These are phyloP conservation scores for Phytophthora aleatoria DNA, from an alignment of 352 stramenopile genomes.

Conservation along the genomic window DNA sequence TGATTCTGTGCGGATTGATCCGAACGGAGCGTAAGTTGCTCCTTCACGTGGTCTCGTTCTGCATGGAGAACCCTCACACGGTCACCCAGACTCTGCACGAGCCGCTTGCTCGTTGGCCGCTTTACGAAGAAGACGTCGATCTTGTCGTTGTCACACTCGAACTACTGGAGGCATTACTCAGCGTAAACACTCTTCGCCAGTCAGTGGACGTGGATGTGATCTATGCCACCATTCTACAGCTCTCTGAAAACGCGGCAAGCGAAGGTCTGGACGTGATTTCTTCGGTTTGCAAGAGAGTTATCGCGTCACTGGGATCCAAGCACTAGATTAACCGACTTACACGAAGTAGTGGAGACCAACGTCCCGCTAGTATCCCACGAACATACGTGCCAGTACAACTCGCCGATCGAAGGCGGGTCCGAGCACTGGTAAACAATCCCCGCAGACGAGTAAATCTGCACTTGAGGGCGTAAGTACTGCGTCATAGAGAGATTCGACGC, in stretches of 20 bases:
- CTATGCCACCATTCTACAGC: slow-evolving; percentile 51
- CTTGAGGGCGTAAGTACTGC: slow-evolving; percentile 32
- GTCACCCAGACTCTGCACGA: slow-evolving; percentile 52
- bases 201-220: slow-evolving; percentile 49
- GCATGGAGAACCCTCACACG: slow-evolving; percentile 38
- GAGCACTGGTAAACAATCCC: slow-evolving; percentile 49
- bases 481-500: slow-evolving; percentile 37
- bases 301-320: slow-evolving; percentile 31
- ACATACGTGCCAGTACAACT: slow-evolving; percentile 65
- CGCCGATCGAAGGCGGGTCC: slow-evolving; percentile 34
- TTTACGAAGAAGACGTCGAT: slow-evolving; percentile 74
- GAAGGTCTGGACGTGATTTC: slow-evolving; percentile 54
- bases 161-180: slow-evolving; percentile 45
- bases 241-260: slow-evolving; percentile 48
- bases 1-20: slow-evolving; percentile 48
- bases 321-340: slow-evolving; percentile 14
- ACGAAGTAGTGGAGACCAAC: slow-evolving; percentile 26
- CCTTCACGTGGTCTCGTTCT: slow-evolving; percentile 46
- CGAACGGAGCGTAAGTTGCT: slow-evolving; percentile 38
- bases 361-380: slow-evolving; percentile 43
- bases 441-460: slow-evolving; percentile 59
- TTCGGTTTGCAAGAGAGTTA: slow-evolving; percentile 41
- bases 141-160: slow-evolving; percentile 57
- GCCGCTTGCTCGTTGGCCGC: slow-evolving; percentile 53
- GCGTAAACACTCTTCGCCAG: slow-evolving; percentile 35